Percentiles rank a stretch among this genome's conserved stretches.
Conservation (phyloP, 306 rosid species). For the Alnus glutinosa region DNA sequence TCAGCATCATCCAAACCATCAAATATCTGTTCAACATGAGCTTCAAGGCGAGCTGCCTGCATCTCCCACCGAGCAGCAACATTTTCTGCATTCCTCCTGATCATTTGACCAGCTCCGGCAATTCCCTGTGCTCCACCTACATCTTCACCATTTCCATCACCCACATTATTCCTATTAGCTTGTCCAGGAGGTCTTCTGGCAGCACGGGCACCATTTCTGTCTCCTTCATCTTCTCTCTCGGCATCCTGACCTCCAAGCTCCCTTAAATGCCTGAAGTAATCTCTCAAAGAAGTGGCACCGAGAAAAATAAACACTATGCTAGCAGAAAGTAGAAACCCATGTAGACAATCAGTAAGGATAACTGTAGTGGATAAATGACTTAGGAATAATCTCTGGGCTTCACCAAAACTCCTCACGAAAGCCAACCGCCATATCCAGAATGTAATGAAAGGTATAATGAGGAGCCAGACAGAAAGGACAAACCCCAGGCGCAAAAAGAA, state of each 20-base stretch:
- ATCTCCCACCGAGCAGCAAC: constrained; percentile 98
- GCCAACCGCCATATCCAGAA: constrained; percentile 99
- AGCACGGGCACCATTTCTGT: constrained; percentile 87
- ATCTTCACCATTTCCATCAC: constrained; percentile 84
- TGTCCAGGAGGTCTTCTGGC: constrained; percentile 91
- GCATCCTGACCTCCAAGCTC: constrained; percentile 97
- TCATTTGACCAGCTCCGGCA: constrained; percentile 90
- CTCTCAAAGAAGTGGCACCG: constrained; percentile 96
- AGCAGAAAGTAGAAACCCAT: constrained; percentile 97
- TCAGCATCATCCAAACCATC: constrained; percentile 98
- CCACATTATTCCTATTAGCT: constrained; percentile 75
- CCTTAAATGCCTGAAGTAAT: constrained; percentile 94
- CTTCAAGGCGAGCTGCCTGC: constrained; percentile 99
- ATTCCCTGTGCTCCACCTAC: constrained; percentile 83
- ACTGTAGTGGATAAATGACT: constrained; percentile 86
- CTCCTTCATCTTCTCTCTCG: constrained; percentile 93
- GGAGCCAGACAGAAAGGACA: constrained; percentile 97
- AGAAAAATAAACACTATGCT: constrained; percentile 97
- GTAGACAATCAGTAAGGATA: constrained; percentile 94
- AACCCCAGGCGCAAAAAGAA: constrained; percentile 92
- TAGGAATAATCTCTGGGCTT: constrained; percentile 90
- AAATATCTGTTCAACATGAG: constrained; percentile 98
- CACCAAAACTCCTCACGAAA: constrained; percentile 96
- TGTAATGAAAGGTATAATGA: constrained; percentile 93
- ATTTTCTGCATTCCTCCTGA: constrained; percentile 93